Evolutionary conservation across 2,329 filamentous ascomycete genomes (phyloP).

Genomic region (Aureobasidium sp.): DNA sequence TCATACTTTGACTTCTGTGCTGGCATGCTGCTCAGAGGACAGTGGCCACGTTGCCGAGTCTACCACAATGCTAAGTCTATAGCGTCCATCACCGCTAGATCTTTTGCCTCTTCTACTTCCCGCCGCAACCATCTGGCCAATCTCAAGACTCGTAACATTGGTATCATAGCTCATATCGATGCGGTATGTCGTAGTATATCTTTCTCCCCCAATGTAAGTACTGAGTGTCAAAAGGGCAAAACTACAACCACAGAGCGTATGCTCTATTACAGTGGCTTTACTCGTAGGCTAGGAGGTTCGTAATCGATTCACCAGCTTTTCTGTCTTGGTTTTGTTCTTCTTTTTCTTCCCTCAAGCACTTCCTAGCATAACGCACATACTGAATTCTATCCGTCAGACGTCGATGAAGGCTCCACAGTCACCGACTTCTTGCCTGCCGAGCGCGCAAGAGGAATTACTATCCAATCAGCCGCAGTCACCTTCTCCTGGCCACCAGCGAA

Average conservation of each 20-base stretch:
- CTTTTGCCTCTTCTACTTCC: slow-evolving; percentile 13
- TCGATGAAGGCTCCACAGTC: slow-evolving; percentile 92
- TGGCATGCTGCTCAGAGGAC: slow-evolving; percentile 13
- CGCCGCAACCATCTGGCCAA: slow-evolving; percentile 13
- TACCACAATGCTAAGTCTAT: slow-evolving; percentile 2
- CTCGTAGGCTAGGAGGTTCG: slow-evolving; percentile 69
- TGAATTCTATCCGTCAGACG: slow-evolving; percentile 48
- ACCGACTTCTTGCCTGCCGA: slow-evolving; percentile 96
- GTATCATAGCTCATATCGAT: slow-evolving; percentile 98
- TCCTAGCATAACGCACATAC: not conserved
- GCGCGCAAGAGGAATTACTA: slow-evolving; percentile 86
- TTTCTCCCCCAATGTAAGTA: not conserved
- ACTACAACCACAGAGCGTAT: slow-evolving; percentile 98
- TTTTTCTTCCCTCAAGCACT: not conserved
- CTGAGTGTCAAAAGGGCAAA: slow-evolving; percentile 57
- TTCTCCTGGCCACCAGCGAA: slow-evolving; percentile 74
- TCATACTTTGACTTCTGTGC: not conserved
- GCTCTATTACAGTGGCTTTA: slow-evolving; percentile 93
- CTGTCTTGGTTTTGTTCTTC: not conserved
- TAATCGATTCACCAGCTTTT: not conserved
- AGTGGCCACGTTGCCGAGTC: slow-evolving; percentile 8
- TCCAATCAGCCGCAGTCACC: slow-evolving; percentile 93
- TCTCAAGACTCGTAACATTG: slow-evolving; percentile 72
- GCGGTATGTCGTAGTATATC: slow-evolving; percentile 46
- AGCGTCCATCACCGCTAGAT: not conserved